A percentile compares a stretch with the other conserved stretches of the same genome.
Conservation (phyloP, 2,329 filamentous ascomycete species). For the Thelonectria rubi region DNA sequence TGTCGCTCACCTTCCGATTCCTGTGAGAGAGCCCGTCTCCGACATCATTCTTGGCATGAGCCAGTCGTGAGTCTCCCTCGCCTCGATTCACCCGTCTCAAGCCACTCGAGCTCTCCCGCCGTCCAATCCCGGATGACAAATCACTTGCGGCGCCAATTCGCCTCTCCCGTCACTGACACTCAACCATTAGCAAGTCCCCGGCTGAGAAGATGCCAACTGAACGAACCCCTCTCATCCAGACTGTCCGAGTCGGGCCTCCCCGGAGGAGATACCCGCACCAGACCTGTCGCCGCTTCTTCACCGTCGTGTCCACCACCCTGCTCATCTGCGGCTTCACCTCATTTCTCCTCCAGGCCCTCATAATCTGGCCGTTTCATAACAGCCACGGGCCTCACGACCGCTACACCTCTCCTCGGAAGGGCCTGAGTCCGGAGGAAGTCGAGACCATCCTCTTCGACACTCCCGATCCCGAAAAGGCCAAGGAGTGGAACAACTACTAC, state of each 20-base stretch:
- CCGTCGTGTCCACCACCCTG: conserved; percentile 65
- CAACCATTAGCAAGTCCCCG: conserved; percentile 22
- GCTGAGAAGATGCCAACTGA: conserved; percentile 57
- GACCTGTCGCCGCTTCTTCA: conserved; percentile 72
- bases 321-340: conserved; percentile 60
- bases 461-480: conserved; percentile 63
- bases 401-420: conserved; percentile 41
- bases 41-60: conserved; percentile 33
- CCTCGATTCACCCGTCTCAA: conserved; percentile 5
- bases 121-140: background rate
- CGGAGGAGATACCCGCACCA: conserved; percentile 67
- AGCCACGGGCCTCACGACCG: conserved; percentile 44
- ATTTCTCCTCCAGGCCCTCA: conserved; percentile 59
- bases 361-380: conserved; percentile 48
- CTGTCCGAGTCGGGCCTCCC: conserved; percentile 63
- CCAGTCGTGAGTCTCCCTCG: conserved; percentile 36
- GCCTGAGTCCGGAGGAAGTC: conserved; percentile 59
- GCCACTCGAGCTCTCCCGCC: background rate
- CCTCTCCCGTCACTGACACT: conserved; percentile 15
- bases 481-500: conserved; percentile 82
- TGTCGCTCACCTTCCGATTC: conserved; percentile 5
- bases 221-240: conserved; percentile 73
- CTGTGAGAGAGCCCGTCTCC: conserved; percentile 23
- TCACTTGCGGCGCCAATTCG: background rate
- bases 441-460: conserved; percentile 66